Evolutionary conservation across 192 early-diverging fungal species (phyloP), one percentile per base, ranked within the genome.

Genomic region (Backusella liffmaniae): DNA sequence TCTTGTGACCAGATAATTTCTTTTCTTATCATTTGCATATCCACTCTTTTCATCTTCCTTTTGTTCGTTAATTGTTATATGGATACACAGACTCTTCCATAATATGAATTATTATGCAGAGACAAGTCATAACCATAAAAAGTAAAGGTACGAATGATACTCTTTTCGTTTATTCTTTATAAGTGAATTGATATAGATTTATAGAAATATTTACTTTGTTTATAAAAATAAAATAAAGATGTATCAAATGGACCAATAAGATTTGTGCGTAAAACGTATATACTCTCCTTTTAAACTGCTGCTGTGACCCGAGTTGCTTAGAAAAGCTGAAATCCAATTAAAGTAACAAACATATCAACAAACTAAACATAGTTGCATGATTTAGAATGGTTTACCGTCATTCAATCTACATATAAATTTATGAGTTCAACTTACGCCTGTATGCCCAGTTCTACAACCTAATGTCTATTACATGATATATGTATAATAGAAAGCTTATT

Each of bases 271-370:
- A 62, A 62, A 62, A 8, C 8, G 23, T 62, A 62, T 62, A 62
- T 62, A 62, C 56, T 62, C 56, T 62, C 56, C 56, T 62, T 62
- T 62, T 62, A 62, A 62, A n/a, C 26, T 62, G 56, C 26, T 29
- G 56, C 4, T 29, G 23, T 62, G 56, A 62, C 26, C 56, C 56
- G 56, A 62, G 56, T 62, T 62, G 6, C 56, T 29, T 49, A 18
- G 7, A 62, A 29, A 62, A 62, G 9, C 26, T 62, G 56, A 62
- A 56, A 56, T 23, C 21, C 10, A 23, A 62, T 62, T 62, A 62
- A 12, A 23, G 9, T 15, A 10, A 62, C 56, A 62, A 62, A 62
- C 26, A 8, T 12, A 5, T 29, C 23, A 62, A 26, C 7, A 59
- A 23, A 59, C 3, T 13, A 62, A 62, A 29, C 23, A 26, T 10